phyloP scores from a whole-genome alignment of 441 rosid species.

The Euphorbia celastroides region DNA sequence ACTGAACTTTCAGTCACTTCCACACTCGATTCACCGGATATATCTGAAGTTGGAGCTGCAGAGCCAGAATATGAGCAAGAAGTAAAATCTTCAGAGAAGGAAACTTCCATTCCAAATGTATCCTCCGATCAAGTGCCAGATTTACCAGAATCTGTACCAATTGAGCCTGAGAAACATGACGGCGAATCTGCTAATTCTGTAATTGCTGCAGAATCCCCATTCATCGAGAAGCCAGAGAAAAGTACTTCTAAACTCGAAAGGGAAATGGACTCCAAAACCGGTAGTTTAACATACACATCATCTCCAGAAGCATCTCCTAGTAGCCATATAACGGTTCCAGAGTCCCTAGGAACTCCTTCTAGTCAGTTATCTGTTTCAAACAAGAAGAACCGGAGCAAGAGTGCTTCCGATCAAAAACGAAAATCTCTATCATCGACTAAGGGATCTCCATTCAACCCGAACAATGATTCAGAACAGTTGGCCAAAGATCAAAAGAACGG shows the following conservation, averaged over 20 bases:
- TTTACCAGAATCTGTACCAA: constrained; percentile 23
- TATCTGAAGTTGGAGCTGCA: constrained; percentile 47
- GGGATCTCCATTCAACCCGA: constrained; percentile 51
- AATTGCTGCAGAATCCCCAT: constrained; percentile 26
- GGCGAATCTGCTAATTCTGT: constrained; percentile 31
- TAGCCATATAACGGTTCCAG: constrained; percentile 58
- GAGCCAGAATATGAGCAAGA: constrained; percentile 30
- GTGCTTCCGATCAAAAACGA: constrained; percentile 47
- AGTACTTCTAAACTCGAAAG: constrained; percentile 37
- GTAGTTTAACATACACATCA: no score
- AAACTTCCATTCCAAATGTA: constrained; percentile 22
- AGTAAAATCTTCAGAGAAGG: constrained; percentile 36
- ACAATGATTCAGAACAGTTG: constrained; percentile 51
- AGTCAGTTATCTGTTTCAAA: constrained; percentile 63
- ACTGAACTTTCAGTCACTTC: constrained; percentile 87
- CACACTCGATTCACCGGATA: constrained; percentile 81
- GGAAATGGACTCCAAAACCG: no score
- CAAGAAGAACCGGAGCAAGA: constrained; percentile 45
- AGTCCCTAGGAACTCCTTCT: constrained; percentile 86
- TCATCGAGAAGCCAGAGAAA: constrained; percentile 28
- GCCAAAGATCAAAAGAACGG: constrained; percentile 56
- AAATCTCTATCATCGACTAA: constrained; percentile 49
- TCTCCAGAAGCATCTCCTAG: constrained; percentile 60
- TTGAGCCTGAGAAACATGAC: constrained; percentile 34
- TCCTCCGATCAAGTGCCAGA: constrained; percentile 23